Evolutionary conservation across 257 asterid species (phyloP).

Genomic region (Rhazya stricta): DNA sequence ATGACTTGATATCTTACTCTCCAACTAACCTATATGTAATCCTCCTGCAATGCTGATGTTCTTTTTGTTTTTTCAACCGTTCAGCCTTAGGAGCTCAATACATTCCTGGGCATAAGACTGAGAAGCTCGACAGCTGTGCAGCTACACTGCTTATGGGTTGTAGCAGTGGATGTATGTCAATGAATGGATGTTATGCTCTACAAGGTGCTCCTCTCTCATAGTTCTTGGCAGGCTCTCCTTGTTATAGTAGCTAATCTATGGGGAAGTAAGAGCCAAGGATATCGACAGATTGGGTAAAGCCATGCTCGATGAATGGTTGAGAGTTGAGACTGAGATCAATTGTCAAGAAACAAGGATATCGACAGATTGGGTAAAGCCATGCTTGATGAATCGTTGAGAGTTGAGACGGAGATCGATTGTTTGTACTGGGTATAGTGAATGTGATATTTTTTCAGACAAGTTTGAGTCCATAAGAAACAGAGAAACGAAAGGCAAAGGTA

Average conservation of each 20-base stretch:
- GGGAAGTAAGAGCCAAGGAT: constrained; percentile 99
- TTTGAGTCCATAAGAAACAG: constrained; percentile 22
- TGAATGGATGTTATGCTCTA: constrained; percentile 69
- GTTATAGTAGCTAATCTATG: constrained; percentile 72
- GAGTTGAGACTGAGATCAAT: no score
- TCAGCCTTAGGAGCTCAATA: constrained; percentile 62
- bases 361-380: constrained; percentile 92
- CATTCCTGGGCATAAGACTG: constrained; percentile 65
- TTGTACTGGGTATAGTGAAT: constrained; percentile 34
- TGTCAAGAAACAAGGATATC: constrained; percentile 87
- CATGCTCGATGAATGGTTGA: no score
- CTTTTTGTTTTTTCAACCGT: background rate
- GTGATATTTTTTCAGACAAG: constrained; percentile 30
- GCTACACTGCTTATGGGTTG: constrained; percentile 92
- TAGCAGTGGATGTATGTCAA: constrained; percentile 73
- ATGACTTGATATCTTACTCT: background rate
- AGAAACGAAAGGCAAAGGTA: constrained; percentile 9
- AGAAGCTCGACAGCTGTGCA: constrained; percentile 75
- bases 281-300: no score
- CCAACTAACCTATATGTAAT: background rate
- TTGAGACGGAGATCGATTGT: constrained; percentile 56
- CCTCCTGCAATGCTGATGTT: background rate
- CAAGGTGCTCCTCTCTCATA: constrained; percentile 82
- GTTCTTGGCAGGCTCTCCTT: constrained; percentile 79
- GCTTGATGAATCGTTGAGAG: constrained; percentile 86